A percentile compares a stretch with the other conserved stretches of the same genome.
These are phyloP conservation scores for Kappamyces sp. DNA, from an alignment of 192 early-diverging fungal genomes.

Conservation along the genomic window DNA sequence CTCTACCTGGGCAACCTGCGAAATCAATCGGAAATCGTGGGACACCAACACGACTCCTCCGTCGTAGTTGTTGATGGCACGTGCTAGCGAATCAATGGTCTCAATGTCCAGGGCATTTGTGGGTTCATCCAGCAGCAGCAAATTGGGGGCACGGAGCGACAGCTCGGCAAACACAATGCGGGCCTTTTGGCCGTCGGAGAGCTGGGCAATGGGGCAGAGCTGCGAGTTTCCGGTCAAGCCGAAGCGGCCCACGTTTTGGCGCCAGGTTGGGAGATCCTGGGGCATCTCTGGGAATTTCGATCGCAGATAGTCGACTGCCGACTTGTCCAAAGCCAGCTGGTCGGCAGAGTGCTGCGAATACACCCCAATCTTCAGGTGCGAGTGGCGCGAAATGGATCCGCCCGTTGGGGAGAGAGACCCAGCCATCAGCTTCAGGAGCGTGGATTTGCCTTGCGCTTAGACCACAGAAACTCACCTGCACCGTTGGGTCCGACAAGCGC, in stretches of 20 bases:
- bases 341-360: slow-evolving; percentile 98
- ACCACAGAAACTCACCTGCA: slow-evolving; percentile 55
- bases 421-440: slow-evolving; percentile 94
- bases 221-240: slow-evolving; percentile 91
- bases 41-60: slow-evolving; percentile 97
- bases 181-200: slow-evolving; percentile 93
- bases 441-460: slow-evolving; percentile 88
- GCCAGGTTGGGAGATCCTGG: slow-evolving; percentile 85
- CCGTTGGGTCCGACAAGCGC: slow-evolving; percentile 95
- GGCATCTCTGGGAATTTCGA: slow-evolving; percentile 72
- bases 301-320: slow-evolving; percentile 89
- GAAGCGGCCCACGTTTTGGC: slow-evolving; percentile 83
- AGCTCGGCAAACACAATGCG: slow-evolving; percentile 96
- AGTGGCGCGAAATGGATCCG: slow-evolving; percentile 86
- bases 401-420: slow-evolving; percentile 75
- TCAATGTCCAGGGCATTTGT: slow-evolving; percentile 89
- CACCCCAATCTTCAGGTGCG: slow-evolving; percentile 86
- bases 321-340: slow-evolving; percentile 81
- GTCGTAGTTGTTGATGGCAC: slow-evolving; percentile 90
- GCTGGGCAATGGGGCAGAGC: slow-evolving; percentile 77
- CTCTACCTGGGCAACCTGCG: slow-evolving; percentile 78
- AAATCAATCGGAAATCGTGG: slow-evolving; percentile 98
- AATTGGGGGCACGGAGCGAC: slow-evolving; percentile 80
- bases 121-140: slow-evolving; percentile 97
- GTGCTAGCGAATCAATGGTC: slow-evolving; percentile 90